Percentiles rank a stretch among this genome's conserved stretches.
These are phyloP conservation scores for Herpetospermum pedunculosum DNA, from an alignment of 306 rosid species.

Conservation along the genomic window DNA sequence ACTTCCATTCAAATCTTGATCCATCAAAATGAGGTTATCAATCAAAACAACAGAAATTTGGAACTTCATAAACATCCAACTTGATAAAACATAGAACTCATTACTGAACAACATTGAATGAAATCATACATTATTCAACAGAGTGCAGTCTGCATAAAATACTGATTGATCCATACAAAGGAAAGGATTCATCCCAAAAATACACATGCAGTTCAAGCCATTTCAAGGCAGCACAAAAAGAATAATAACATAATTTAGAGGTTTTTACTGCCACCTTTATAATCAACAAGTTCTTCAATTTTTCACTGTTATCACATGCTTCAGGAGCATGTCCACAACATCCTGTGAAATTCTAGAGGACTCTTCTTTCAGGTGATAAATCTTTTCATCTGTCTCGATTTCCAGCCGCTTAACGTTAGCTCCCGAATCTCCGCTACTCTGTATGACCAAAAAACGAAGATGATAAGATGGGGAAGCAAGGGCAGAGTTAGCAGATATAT, in stretches of 20 bases:
- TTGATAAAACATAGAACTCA: background rate
- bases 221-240: conserved; percentile 3
- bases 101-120: no score
- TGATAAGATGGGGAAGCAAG: background rate
- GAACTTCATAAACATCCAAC: background rate
- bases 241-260: conserved; percentile 18
- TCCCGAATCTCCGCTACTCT: conserved; percentile 95
- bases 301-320: conserved; percentile 64
- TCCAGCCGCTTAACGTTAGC: conserved; percentile 95
- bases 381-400: conserved; percentile 59
- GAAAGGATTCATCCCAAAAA: conserved; percentile 6
- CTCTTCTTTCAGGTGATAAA: conserved; percentile 44
- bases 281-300: conserved; percentile 32
- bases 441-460: conserved; percentile 1
- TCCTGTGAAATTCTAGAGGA: conserved; percentile 56
- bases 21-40: background rate
- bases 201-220: background rate
- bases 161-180: background rate
- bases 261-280: conserved; percentile 13
- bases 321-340: conserved; percentile 71
- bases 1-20: background rate
- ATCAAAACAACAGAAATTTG: background rate
- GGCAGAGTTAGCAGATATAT: background rate
- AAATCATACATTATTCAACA: conserved; percentile 2
- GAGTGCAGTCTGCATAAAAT: conserved; percentile 1